Base-by-base conservation (phyloP, 1,284 basidiomycete species). In the Cutaneotrichosporon mucoides region DNA sequence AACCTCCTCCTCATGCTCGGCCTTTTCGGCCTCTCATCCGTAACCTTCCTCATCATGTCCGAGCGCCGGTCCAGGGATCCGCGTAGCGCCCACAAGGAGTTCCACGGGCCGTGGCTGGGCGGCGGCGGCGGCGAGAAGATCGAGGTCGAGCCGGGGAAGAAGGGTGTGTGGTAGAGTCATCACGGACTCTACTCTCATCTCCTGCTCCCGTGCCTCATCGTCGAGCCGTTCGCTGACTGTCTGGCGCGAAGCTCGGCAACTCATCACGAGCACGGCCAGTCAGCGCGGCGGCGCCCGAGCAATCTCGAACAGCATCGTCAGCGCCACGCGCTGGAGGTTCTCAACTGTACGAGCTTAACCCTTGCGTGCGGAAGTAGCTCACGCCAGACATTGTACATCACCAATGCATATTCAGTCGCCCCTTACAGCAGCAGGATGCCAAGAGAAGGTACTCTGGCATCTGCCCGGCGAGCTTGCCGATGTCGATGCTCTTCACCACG, bases 1-100 rank as follows among this genome's bases (percentile, higher is more conserved):
- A 73, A 76, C 58, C 69, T 70, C 4, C 60, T 72, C 53, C 51
- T 77, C 11, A 47, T 77, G 38, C 63, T 70, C 16, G 75, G 72
- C 37, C 55, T 77, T 34, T 64, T 70, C 33, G 68, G 68, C 43
- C 46, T 66, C 11, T 66, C 66, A 13, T 65, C 68, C 3, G 60
- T 58, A 2, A 61, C 71, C 3, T 77, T 77, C 63, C 65, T 73
- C 55, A 33, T 65, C 42, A 24, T 76, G 1, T 53, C 70, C 12
- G 61, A 76, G 11, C 62, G 62, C 16, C 59, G 69, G 8, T 62
- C 67, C 47, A 53, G 60, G 46, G 72, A 74, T 33, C 68, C 70
- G 9, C 49, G 58, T 36, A 44, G 55, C 44, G 41, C 53, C 37
- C 50, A 60, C 13, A 61, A 62, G 13, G 62, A 66, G 36, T 68